Conservation (phyloP, 305 asterid genomes). For the Andrographis paniculata region DNA sequence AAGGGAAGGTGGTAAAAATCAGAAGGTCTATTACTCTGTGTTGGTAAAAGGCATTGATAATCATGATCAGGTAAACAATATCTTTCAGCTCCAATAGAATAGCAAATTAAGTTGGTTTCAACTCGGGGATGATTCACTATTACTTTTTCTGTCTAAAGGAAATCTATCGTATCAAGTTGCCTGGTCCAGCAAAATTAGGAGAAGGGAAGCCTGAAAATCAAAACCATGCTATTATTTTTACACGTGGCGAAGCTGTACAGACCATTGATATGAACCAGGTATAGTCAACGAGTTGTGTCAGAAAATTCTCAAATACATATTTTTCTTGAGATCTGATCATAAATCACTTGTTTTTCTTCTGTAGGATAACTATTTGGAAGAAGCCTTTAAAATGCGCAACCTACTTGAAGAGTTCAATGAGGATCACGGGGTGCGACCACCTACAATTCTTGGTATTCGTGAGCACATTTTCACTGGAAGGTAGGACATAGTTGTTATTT, state of each 20-base stretch:
- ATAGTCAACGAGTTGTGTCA: constrained; percentile 20
- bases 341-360: no score
- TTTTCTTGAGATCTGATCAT: no score
- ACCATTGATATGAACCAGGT: constrained; percentile 99
- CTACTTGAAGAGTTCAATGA: constrained; percentile 93
- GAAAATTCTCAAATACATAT: no score
- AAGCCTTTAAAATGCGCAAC: constrained; percentile 99
- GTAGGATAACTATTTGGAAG: constrained; percentile 97
- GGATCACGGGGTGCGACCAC: constrained; percentile 96
- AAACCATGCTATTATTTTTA: constrained; percentile 89
- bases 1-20: constrained; percentile 71
- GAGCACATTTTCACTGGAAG: constrained; percentile 99
- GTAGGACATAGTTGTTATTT: constrained; percentile 24
- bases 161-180: constrained; percentile 93
- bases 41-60: constrained; percentile 93
- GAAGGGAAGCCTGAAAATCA: constrained; percentile 99
- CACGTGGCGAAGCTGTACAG: constrained; percentile 98
- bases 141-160: constrained; percentile 53
- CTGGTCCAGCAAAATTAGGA: constrained; percentile 91
- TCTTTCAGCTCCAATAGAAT: constrained; percentile 3
- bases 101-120: constrained; percentile 6
- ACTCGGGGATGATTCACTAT: constrained; percentile 23
- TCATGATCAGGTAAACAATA: constrained; percentile 83
- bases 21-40: constrained; percentile 85
- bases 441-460: constrained; percentile 95